A percentile compares a stretch with the other conserved stretches of the same genome.
Evolutionary conservation across 768 basidiomycete genomes (phyloP).

Genomic region (Lentinus brumalis): DNA sequence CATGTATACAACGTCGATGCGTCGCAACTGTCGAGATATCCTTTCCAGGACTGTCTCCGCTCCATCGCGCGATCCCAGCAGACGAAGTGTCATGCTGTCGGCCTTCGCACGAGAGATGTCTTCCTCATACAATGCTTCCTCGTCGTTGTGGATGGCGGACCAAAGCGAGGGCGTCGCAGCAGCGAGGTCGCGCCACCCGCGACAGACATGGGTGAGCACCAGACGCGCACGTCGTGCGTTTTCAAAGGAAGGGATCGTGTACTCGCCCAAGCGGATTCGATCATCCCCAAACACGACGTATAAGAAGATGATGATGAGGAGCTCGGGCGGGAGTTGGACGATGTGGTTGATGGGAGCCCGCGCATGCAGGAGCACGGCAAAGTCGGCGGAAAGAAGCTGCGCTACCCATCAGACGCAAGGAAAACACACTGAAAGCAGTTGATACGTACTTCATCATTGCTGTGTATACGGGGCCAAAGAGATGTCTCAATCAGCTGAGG

Average conservation of each 20-base stretch:
- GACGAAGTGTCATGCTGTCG: neutral
- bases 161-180: conserved; percentile 12
- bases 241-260: neutral
- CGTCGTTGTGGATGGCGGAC: conserved; percentile 7
- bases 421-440: no score
- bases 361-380: neutral
- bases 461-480: no score
- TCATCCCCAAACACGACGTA: no score
- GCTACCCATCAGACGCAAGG: no score
- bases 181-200: conserved; percentile 11
- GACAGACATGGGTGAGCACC: conserved; percentile 17
- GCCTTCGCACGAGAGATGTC: neutral
- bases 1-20: no score
- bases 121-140: neutral
- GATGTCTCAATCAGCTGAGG: no score
- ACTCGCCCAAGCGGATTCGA: no score
- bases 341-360: neutral
- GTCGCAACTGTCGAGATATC: no score
- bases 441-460: no score
- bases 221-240: neutral
- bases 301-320: neutral
- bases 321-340: neutral
- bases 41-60: no score
- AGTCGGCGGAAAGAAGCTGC: neutral
- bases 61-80: no score